Conservation (phyloP, 2,329 filamentous ascomycete species). For the Fusarium metavorans region DNA sequence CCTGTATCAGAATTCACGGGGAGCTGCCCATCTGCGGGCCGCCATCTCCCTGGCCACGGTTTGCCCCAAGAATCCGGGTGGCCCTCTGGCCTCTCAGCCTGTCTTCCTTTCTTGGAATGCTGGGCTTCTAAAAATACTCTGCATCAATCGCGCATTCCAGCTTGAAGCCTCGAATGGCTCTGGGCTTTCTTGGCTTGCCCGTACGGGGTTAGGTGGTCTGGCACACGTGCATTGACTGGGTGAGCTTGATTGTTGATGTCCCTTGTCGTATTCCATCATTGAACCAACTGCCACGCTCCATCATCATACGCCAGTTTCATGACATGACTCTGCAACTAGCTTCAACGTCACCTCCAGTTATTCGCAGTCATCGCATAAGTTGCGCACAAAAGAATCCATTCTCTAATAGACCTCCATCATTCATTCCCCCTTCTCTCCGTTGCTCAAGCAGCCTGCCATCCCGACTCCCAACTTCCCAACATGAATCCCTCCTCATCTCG, state of each 20-base stretch:
- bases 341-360: neutral
- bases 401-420: slow-evolving; percentile 44
- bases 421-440: slow-evolving; percentile 31
- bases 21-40: slow-evolving; percentile 5
- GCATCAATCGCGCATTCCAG: slow-evolving; percentile 13
- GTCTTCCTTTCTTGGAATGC: slow-evolving; percentile 14
- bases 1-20: slow-evolving; percentile 43
- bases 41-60: slow-evolving; percentile 21
- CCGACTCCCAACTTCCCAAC: slow-evolving; percentile 39
- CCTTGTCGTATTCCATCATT: neutral
- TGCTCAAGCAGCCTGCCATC: slow-evolving; percentile 31
- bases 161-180: slow-evolving; percentile 3
- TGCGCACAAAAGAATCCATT: slow-evolving; percentile 38
- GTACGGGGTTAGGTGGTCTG: neutral
- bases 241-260: slow-evolving; percentile 11
- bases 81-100: neutral
- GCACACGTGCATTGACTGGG: neutral
- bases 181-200: neutral
- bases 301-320: slow-evolving; percentile 7
- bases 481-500: slow-evolving; percentile 36
- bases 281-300: neutral
- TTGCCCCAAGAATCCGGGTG: slow-evolving; percentile 7
- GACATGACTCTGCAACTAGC: neutral
- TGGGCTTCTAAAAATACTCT: slow-evolving; percentile 36
- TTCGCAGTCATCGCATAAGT: neutral